A percentile compares a stretch with the other conserved stretches of the same genome.
phyloP scores from a whole-genome alignment of 1,139 yeast genomes.

The Kodamaea anthophila region DNA sequence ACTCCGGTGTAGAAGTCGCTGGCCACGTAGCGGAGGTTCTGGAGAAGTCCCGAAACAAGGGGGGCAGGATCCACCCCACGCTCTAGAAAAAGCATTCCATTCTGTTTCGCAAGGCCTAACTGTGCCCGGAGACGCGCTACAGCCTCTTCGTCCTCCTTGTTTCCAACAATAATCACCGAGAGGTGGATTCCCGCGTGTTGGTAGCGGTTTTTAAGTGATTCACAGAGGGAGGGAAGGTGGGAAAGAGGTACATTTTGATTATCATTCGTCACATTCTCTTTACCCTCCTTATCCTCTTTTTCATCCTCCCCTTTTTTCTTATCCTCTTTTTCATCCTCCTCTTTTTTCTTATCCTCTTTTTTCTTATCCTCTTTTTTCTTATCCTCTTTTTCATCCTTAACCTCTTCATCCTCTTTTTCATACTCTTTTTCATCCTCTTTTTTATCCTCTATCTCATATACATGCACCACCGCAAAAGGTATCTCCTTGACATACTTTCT shows the following conservation, averaged over 20 bases:
- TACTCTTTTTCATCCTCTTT: background rate
- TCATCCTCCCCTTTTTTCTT: background rate
- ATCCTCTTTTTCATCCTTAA: background rate
- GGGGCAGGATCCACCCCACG: constrained; percentile 30
- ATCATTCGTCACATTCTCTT: too few relatives aligned
- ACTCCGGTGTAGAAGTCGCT: constrained; percentile 30
- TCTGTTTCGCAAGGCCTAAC: constrained; percentile 26
- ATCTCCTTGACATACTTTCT: constrained; percentile 23
- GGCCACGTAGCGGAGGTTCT: constrained; percentile 25
- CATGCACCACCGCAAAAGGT: constrained; percentile 32
- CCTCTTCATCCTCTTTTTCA: background rate
- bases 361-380: too few relatives aligned
- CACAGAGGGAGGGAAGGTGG: constrained; percentile 18
- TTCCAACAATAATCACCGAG: constrained; percentile 21
- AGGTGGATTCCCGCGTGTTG: constrained; percentile 18
- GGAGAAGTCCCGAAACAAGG: constrained; percentile 23
- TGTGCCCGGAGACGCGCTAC: constrained; percentile 21
- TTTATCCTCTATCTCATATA: constrained; percentile 15
- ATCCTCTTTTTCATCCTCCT: background rate
- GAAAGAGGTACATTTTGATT: too few relatives aligned
- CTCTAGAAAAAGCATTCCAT: constrained; percentile 25
- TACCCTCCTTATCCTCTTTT: background rate
- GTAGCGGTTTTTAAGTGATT: constrained; percentile 15
- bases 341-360: constrained; percentile 9
- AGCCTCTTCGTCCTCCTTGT: constrained; percentile 15